phyloP scores from a whole-genome alignment of 2,329 filamentous ascomycete genomes.

The Aspergillus pseudoglaucus region DNA sequence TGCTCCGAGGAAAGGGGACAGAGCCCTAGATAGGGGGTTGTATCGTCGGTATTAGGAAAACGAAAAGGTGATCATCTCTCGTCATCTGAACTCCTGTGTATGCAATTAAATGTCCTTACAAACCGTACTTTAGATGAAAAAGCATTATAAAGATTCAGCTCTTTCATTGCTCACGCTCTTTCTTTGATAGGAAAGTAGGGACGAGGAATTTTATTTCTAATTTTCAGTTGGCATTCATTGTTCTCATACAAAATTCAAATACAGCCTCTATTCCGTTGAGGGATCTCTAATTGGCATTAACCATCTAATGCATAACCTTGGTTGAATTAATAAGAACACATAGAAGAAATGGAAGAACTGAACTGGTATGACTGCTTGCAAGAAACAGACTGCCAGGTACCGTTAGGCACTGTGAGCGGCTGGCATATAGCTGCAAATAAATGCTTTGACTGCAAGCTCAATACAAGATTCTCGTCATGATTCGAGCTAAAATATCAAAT shows the following conservation, averaged over 20 bases:
- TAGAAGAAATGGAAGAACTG: not conserved
- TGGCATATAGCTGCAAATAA: not conserved
- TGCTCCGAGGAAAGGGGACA: conserved; percentile 17
- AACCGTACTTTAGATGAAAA: too few species aligned
- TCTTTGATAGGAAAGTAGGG: not conserved
- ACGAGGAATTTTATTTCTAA: not conserved
- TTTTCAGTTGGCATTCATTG: too few species aligned
- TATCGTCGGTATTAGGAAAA: not conserved
- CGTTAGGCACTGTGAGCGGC: not conserved
- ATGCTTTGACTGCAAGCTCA: conserved; percentile 15
- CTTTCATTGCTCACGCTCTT: too few species aligned
- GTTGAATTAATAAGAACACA: not conserved
- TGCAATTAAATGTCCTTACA: too few species aligned
- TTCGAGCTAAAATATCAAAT: conserved; percentile 30
- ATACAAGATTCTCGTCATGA: conserved; percentile 42
- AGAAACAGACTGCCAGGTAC: not conserved
- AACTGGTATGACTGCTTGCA: too few species aligned
- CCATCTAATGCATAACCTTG: not conserved
- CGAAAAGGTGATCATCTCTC: too few species aligned
- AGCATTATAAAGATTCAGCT: too few species aligned
- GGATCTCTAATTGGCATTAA: conserved; percentile 4
- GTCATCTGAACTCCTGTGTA: too few species aligned
- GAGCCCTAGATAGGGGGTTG: conserved; percentile 12
- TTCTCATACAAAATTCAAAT: too few species aligned
- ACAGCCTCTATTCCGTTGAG: conserved; percentile 10